Percentiles rank a stretch among this genome's conserved stretches.
Evolutionary conservation across 345 rosid genomes (phyloP).

Genomic region (Microcos paniculata): DNA sequence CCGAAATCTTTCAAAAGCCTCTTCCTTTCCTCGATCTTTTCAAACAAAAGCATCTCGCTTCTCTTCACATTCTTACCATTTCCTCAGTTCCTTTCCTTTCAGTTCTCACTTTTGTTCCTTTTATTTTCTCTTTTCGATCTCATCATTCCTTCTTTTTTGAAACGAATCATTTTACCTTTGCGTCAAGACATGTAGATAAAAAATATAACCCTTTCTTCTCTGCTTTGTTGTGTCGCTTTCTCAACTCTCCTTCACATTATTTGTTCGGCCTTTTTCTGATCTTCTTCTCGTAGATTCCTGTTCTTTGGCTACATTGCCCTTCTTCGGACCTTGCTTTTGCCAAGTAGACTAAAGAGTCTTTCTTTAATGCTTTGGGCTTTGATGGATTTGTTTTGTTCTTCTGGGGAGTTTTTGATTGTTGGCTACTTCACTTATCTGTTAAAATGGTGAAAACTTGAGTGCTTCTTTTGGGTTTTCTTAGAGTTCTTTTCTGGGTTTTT

Average conservation of each 20-base stretch:
- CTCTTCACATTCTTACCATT: background rate
- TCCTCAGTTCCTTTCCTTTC: background rate
- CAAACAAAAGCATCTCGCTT: background rate
- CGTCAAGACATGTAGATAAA: conserved; percentile 31
- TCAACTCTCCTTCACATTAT: conserved; percentile 13
- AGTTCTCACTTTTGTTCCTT: background rate
- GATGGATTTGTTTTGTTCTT: conserved; percentile 17
- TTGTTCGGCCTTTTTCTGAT: conserved; percentile 2
- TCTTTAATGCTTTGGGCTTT: conserved; percentile 6
- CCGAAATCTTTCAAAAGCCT: background rate
- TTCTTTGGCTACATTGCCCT: conserved; percentile 23
- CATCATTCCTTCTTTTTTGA: conserved; percentile 4
- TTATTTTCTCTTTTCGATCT: background rate
- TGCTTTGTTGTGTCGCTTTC: conserved; percentile 13
- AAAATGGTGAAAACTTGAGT: conserved; percentile 5
- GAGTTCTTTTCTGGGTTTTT: conserved; percentile 14
- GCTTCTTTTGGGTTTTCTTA: conserved; percentile 4
- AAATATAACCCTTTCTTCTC: background rate
- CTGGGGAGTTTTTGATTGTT: conserved; percentile 8
- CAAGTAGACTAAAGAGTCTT: background rate
- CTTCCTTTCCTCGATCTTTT: conserved; percentile 19
- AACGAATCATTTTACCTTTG: conserved; percentile 28
- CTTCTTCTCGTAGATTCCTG: background rate
- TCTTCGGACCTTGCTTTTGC: conserved; percentile 22
- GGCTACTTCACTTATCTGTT: conserved; percentile 14